Evolutionary conservation across 768 basidiomycete species (phyloP), one percentile per base, ranked within the genome.

Genomic region (Collybiopsis confluens): DNA sequence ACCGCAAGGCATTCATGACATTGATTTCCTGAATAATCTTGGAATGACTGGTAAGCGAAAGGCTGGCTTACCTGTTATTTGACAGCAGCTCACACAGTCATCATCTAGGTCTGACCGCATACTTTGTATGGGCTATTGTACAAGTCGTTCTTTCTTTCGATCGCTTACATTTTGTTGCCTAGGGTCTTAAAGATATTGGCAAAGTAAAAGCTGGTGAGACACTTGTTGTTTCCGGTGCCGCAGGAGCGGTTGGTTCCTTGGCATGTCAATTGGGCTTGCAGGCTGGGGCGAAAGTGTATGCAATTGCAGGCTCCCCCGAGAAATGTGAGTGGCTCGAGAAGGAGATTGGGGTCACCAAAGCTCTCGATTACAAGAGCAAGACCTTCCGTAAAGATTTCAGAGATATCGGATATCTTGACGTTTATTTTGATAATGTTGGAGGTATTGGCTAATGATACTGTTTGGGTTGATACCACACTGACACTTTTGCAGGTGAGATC

Each of bases 321-420:
- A 98, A 98, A 66, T 90, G 90, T 64, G 72, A 76, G 4, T 93
- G 91, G 86, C 80, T 98, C n/a, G 79, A 83, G 65, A 77, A 83
- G 37, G 90, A 95, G 44, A 67, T 96, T 7, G 92, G 92, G 16
- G 85, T 92, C 41, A 87, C 92, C 56, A 80, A 78, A 50, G 90
- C 86, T 2, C 70, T 97, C 63, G 90, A 97, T 66, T 98, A 98
- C 73, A 98, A 95, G 70, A 81, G 80, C 62, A 67, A 76, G 24
- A 80, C 76, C 15, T 96, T 93, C 73, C 70, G 67, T 51, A 66
- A 79, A 16, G 85, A 94, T 43, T 84, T 96, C 69, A 90, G 85
- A 69, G 70, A 77, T 38, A 78, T 89, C 43, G 89, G 89, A 2
- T 89, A 84, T 59, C 59, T 92, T n/a, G 90, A 95, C 59, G 87